phyloP scores from a whole-genome alignment of 106 monocot genomes.

The Xerophyta viscosa region DNA sequence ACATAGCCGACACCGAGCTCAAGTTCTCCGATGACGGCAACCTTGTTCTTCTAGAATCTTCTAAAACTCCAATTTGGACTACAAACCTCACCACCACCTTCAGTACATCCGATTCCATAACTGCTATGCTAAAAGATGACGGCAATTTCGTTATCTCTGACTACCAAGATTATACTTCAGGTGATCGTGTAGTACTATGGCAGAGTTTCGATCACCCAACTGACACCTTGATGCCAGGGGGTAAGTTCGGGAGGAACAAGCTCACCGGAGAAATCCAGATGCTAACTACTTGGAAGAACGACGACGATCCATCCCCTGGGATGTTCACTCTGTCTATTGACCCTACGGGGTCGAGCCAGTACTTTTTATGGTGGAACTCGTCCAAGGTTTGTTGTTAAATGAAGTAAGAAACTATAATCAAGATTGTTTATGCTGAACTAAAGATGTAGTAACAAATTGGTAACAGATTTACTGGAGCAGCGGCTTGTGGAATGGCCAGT shows the following conservation, averaged over 20 bases:
- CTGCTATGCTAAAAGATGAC: constrained; percentile 16
- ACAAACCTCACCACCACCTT: constrained; percentile 13
- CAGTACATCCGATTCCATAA: constrained; percentile 2
- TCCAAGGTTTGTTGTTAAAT: constrained; percentile 27
- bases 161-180: not conserved
- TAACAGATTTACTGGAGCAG: constrained; percentile 45
- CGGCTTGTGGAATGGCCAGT: constrained; percentile 38
- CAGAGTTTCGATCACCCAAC: constrained; percentile 49
- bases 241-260: constrained; percentile 20
- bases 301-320: constrained; percentile 32
- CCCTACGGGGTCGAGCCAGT: constrained; percentile 30
- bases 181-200: constrained; percentile 13
- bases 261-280: constrained; percentile 18
- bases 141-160: constrained; percentile 29
- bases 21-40: constrained; percentile 25
- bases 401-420: too few relatives aligned
- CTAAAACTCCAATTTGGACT: constrained; percentile 27
- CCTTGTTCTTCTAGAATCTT: constrained; percentile 24
- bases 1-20: constrained; percentile 19
- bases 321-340: constrained; percentile 31
- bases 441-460: too few relatives aligned
- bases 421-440: too few relatives aligned
- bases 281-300: constrained; percentile 41
- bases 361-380: constrained; percentile 42
- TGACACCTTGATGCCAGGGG: constrained; percentile 32